Evolutionary conservation across 1,139 yeast species (phyloP).

Genomic region (Meyerozyma sp.): DNA sequence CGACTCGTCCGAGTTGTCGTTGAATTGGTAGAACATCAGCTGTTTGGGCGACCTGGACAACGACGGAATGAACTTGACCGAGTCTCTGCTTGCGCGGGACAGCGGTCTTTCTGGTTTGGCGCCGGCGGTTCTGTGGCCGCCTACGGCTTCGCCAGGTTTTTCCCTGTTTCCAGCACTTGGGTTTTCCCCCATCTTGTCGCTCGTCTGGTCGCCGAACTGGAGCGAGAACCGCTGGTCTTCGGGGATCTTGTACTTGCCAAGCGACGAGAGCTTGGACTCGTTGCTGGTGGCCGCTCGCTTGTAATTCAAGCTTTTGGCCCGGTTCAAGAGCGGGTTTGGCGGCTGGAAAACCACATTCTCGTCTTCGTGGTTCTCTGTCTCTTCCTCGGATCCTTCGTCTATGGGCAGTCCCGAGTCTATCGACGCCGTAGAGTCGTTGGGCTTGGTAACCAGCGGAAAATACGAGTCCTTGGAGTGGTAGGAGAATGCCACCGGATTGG

Average conservation of each 20-base stretch:
- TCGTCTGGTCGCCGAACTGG: slow-evolving; percentile 4
- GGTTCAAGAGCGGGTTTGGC: slow-evolving; percentile 1
- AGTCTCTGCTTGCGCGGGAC: slow-evolving; percentile 4
- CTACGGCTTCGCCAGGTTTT: not conserved
- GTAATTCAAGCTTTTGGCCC: slow-evolving; percentile 1
- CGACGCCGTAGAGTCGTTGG: not conserved
- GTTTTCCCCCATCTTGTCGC: not conserved
- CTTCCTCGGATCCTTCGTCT: not conserved
- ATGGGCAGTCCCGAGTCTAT: not conserved
- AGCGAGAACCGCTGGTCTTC: slow-evolving; percentile 5
- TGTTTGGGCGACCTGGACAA: slow-evolving; percentile 2
- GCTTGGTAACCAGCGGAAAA: not conserved
- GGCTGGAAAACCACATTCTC: not conserved
- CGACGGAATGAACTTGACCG: slow-evolving; percentile 7
- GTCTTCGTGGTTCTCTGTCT: not conserved
- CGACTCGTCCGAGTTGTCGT: slow-evolving; percentile 4
- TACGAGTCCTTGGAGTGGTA: slow-evolving; percentile 3
- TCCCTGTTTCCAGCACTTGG: too few relatives aligned
- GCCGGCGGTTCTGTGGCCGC: not conserved
- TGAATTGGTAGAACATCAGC: slow-evolving; percentile 9
- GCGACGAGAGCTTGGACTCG: not conserved
- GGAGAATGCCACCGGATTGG: slow-evolving; percentile 6
- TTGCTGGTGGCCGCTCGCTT: not conserved
- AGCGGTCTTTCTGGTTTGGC: not conserved
- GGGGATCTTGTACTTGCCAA: not conserved